Percentiles rank a stretch among this genome's conserved stretches.
These are phyloP conservation scores for Debaryomyces coudertii DNA, from an alignment of 1,139 yeast genomes.

Conservation along the genomic window DNA sequence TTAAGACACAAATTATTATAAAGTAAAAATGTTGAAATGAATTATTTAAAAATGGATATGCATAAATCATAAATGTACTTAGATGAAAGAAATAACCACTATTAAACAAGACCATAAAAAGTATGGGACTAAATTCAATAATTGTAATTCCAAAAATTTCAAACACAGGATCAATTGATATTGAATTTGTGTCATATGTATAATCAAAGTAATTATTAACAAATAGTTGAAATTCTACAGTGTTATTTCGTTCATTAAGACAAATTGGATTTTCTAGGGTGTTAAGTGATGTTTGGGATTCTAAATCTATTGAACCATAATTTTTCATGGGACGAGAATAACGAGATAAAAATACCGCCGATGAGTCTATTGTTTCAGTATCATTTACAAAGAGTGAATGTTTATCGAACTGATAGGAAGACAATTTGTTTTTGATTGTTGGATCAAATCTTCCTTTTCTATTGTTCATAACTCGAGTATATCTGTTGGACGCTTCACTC, in stretches of 20 bases:
- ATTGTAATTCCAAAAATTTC: conserved; percentile 16
- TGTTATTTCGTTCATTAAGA: not conserved
- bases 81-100: not conserved
- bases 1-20: conserved; percentile 1
- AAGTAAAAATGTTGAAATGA: not conserved
- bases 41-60: conserved; percentile 3
- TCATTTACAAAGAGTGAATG: not conserved
- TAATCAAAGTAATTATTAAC: not conserved
- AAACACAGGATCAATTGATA: conserved; percentile 20
- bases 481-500: conserved; percentile 15
- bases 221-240: not conserved
- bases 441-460: conserved; percentile 3
- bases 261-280: not conserved
- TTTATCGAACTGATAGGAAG: conserved; percentile 1
- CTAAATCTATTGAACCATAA: conserved; percentile 8
- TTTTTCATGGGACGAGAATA: not conserved
- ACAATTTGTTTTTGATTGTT: conserved; percentile 13
- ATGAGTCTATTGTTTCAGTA: not conserved
- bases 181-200: not conserved
- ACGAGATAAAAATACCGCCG: not conserved
- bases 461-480: conserved; percentile 17
- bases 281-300: not conserved
- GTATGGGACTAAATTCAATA: not conserved
- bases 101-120: not conserved
- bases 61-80: conserved; percentile 1